Evolutionary conservation across 208 protist species (phyloP).

Genomic region (Tritrichomonas musculus): DNA sequence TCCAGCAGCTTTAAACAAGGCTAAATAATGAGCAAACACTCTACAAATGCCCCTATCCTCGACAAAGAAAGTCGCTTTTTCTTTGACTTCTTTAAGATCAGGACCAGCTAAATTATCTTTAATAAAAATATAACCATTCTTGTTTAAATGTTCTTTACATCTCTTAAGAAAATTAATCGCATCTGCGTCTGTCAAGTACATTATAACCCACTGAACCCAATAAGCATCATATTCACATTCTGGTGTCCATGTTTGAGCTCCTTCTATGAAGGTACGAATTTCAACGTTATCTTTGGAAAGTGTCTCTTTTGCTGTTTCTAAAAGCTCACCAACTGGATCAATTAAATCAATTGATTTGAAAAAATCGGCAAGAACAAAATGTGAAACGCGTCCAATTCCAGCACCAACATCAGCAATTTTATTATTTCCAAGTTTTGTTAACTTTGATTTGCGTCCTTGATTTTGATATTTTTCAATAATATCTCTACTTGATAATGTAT

Average conservation of each 20-base stretch:
- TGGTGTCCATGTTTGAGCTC: not conserved
- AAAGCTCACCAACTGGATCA: not conserved
- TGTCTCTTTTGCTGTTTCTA: not conserved
- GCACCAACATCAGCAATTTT: not conserved
- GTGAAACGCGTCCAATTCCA: not conserved
- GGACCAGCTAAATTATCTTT: not conserved
- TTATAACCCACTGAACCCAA: constrained; percentile 1
- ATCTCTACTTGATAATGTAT: not conserved
- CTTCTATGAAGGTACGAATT: not conserved
- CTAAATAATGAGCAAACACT: not conserved
- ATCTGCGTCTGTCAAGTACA: not conserved
- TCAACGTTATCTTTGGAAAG: not conserved
- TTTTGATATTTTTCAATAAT: not conserved
- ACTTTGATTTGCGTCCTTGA: not conserved
- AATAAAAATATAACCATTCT: not conserved
- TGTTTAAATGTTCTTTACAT: constrained; percentile 16
- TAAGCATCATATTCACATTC: not conserved
- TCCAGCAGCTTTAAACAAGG: not conserved
- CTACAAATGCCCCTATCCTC: not conserved
- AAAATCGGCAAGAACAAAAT: not conserved
- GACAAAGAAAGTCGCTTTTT: not conserved
- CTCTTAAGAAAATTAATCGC: not conserved
- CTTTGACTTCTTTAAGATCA: not conserved
- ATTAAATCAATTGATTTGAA: not conserved
- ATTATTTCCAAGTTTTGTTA: not conserved